Evolutionary conservation across 2,329 filamentous ascomycete genomes (phyloP), one percentile per base, ranked within the genome.

Genomic region (Monosporascus sp.): DNA sequence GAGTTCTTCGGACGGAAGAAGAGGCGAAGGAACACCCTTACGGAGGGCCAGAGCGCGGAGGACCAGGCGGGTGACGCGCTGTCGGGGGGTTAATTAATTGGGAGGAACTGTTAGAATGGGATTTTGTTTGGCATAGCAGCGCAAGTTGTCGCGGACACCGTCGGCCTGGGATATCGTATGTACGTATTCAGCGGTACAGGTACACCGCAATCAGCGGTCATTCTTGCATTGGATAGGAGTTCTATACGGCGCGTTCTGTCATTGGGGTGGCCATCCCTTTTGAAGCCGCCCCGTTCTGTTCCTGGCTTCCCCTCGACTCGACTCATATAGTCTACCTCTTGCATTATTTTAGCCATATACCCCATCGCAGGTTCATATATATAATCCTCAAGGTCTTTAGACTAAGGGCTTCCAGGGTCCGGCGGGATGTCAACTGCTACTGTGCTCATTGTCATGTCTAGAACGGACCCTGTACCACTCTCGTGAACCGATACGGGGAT

Each of bases 1-100:
- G 66, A 62, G 18, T 61, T 74, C 45, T 67, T 74, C 48, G 61
- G 65, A 15, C 63, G 66, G 37, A 68, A 63, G 53, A 63, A 55
- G 53, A 62, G 57, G 49, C 57, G 66, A 48, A 50, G 57, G 15
- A 60, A 59, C 38, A 66, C 65, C 9, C 61, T 64, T 51, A 60
- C 65, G 4, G 66, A 67, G 49, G 49, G 60, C 20, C 50, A 50
- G 50, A 57, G 54, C 22, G 50, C 56, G 15, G 59, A 57, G 36
- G 54, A 51, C 39, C 52, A 57, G 36, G 37, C 49, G 45, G 54
- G 49, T 45, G 48, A 55, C 43, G 45, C 50, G 25, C 49, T 54
- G 39, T 50, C 31, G 18, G 37, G n/a, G 39, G 25, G 25, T 7
- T 27, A 8, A 22, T 36, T n/a, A 17, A 38, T 41, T 43, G 44